A percentile compares a stretch with the other conserved stretches of the same genome.
These are phyloP conservation scores for Colletotrichum viniferum DNA, from an alignment of 2,329 filamentous ascomycete genomes.

Conservation along the genomic window DNA sequence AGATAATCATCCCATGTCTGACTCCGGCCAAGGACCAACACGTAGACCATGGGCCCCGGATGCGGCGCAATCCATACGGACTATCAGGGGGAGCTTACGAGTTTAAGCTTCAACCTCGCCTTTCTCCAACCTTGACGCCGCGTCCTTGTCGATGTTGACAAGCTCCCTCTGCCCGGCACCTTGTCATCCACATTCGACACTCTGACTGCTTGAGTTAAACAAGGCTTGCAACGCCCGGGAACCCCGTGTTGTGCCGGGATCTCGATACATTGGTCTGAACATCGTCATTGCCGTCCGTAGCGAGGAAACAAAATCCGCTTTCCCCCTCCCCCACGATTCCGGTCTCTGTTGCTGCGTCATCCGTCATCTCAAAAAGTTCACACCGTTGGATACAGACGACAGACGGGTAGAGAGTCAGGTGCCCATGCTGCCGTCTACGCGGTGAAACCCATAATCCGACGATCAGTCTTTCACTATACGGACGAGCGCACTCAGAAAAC, in stretches of 20 bases:
- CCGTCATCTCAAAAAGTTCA: background rate
- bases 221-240: background rate
- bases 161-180: background rate
- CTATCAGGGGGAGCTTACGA: background rate
- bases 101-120: slow-evolving; percentile 2
- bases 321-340: background rate
- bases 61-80: background rate
- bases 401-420: background rate
- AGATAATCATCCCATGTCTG: background rate
- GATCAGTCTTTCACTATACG: background rate
- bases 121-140: background rate
- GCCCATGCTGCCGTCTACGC: background rate
- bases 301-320: background rate
- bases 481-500: background rate
- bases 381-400: background rate
- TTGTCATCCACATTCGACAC: background rate
- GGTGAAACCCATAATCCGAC: background rate
- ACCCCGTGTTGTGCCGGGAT: background rate
- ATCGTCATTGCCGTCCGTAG: background rate
- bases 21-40: background rate
- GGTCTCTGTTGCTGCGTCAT: background rate
- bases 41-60: background rate
- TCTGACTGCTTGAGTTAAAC: background rate
- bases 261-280: background rate
- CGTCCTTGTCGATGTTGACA: background rate